phyloP scores from a whole-genome alignment of 2,329 filamentous ascomycete species.

The Purpureocillium takamizusanense region DNA sequence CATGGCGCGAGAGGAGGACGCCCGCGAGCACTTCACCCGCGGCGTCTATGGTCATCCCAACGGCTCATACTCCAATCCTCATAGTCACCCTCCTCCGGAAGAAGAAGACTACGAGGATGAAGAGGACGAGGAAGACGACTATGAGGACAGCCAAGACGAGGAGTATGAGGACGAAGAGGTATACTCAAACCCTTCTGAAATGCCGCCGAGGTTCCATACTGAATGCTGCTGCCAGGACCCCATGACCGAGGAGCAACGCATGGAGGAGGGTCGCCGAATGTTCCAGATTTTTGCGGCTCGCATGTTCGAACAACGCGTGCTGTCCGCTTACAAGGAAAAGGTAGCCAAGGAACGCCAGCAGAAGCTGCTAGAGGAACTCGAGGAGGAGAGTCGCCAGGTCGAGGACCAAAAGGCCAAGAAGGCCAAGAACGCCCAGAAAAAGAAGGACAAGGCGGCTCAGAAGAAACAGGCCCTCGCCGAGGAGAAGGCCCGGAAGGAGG shows the following conservation, averaged over 20 bases:
- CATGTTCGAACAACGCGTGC: constrained; percentile 97
- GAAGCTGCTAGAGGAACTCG: constrained; percentile 82
- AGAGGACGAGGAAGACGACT: constrained; percentile 52
- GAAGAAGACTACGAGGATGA: constrained; percentile 68
- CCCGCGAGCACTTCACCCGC: constrained; percentile 51
- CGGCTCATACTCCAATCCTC: constrained; percentile 47
- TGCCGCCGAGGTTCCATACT: constrained; percentile 31
- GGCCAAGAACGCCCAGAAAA: constrained; percentile 86
- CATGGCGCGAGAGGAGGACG: constrained; percentile 94
- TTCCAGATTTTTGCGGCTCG: constrained; percentile 98
- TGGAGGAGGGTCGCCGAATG: constrained; percentile 98
- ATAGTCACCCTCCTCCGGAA: constrained; percentile 69
- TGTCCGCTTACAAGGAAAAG: constrained; percentile 96
- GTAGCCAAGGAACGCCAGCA: constrained; percentile 87
- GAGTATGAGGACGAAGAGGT: constrained; percentile 76
- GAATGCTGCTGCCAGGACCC: constrained; percentile 60
- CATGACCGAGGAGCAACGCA: constrained; percentile 96
- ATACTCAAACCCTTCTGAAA: constrained; percentile 28
- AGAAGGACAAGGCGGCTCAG: constrained; percentile 84
- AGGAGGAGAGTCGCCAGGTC: constrained; percentile 71
- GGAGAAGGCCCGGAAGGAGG: constrained; percentile 79
- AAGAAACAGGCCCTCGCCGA: constrained; percentile 88
- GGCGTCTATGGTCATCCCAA: constrained; percentile 52
- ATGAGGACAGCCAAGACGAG: constrained; percentile 53
- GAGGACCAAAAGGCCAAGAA: constrained; percentile 84